Percentiles rank a stretch among this genome's conserved stretches.
phyloP scores from a whole-genome alignment of 768 basidiomycete genomes.

The Tulasnella sp. region DNA sequence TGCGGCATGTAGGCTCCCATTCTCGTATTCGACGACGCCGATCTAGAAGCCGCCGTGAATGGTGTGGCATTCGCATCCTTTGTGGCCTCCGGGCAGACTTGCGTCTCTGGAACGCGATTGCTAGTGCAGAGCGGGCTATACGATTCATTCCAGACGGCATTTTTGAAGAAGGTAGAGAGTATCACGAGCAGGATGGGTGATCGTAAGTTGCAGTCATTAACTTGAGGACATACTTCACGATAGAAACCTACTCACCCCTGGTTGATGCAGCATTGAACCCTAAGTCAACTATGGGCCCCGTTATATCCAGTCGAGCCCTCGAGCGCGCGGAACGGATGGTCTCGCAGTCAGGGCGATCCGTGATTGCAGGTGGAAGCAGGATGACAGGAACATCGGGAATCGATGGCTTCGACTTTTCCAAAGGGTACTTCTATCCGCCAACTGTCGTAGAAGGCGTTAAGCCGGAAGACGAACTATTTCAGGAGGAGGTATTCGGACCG shows the following conservation, averaged over 20 bases:
- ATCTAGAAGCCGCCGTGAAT: conserved; percentile 69
- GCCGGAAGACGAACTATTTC: conserved; percentile 62
- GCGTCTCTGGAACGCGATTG: conserved; percentile 86
- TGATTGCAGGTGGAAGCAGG: conserved; percentile 64
- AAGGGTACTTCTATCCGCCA: conserved; percentile 74
- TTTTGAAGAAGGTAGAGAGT: conserved; percentile 59
- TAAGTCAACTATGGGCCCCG: conserved; percentile 70
- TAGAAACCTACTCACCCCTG: not conserved
- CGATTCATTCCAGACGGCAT: conserved; percentile 58
- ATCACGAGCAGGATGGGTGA: conserved; percentile 71
- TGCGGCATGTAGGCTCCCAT: conserved; percentile 62
- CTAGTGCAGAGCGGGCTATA: conserved; percentile 69
- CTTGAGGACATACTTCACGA: too few species aligned
- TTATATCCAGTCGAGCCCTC: conserved; percentile 67
- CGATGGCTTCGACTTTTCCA: conserved; percentile 67
- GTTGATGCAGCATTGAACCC: conserved; percentile 58
- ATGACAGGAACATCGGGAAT: conserved; percentile 59
- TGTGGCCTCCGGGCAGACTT: conserved; percentile 84
- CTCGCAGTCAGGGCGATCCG: conserved; percentile 46
- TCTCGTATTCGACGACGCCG: conserved; percentile 73
- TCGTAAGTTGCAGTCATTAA: conserved; percentile 59
- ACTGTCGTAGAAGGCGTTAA: conserved; percentile 64
- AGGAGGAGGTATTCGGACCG: conserved; percentile 82
- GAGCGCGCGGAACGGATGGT: conserved; percentile 58
- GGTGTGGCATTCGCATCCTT: conserved; percentile 81